Percentiles rank a stretch among this genome's conserved stretches.
phyloP scores from a whole-genome alignment of 139 green algal genomes.

The Edaphochlamys debaryana region DNA sequence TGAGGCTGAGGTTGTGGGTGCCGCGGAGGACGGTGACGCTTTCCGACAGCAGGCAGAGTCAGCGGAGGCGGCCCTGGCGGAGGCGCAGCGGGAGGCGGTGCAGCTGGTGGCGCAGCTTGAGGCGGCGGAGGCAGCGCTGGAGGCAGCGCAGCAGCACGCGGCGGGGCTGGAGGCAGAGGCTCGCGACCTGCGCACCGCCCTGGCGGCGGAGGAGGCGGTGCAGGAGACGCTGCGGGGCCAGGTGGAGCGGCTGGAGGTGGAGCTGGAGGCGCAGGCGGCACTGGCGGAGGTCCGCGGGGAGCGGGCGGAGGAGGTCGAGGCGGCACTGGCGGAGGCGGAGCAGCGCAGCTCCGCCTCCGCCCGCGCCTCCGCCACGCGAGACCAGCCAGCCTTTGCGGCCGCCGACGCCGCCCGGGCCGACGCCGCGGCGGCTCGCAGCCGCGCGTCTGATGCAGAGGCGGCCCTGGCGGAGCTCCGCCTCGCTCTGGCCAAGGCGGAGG shows the following conservation, averaged over 20 bases:
- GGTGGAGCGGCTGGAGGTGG: constrained; percentile 12
- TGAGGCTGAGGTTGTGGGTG: background rate
- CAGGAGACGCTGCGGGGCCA: background rate
- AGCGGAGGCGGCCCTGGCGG: background rate
- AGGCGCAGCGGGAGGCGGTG: background rate
- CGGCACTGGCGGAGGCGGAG: background rate
- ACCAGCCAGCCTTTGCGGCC: background rate
- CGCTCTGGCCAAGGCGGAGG: no score
- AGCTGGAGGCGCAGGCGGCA: constrained; percentile 25
- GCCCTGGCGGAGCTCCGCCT: no score
- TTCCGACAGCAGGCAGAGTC: background rate
- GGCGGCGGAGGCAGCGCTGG: background rate
- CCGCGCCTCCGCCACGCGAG: background rate
- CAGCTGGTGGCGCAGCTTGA: background rate
- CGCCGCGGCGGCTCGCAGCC: no score
- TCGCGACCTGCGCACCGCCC: constrained; percentile 13
- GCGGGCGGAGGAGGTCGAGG: background rate
- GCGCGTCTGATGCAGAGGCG: no score
- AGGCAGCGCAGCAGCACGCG: background rate
- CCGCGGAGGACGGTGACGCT: background rate
- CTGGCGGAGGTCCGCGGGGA: background rate
- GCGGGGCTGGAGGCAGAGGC: background rate
- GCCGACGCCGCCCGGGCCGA: no score
- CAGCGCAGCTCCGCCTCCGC: background rate
- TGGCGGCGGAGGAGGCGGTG: constrained; percentile 7